A percentile compares a stretch with the other conserved stretches of the same genome.
These are phyloP conservation scores for Eimeria praecox DNA, from an alignment of 169 alveolate genomes.

Conservation along the genomic window DNA sequence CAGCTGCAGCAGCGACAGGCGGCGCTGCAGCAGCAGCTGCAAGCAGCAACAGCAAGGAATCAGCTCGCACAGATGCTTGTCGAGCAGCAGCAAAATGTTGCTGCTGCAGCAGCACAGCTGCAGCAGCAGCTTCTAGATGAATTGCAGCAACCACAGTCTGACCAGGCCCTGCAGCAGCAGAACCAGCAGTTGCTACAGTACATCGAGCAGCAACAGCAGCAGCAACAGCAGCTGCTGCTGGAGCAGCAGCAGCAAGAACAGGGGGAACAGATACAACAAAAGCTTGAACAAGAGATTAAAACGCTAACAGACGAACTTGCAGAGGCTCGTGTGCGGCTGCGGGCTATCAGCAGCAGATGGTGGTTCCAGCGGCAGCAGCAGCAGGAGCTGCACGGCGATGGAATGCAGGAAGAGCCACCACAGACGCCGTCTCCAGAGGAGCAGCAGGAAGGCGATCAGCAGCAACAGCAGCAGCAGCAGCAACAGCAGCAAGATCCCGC, in stretches of 20 bases:
- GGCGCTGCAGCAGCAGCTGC: neutral
- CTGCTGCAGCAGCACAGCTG: neutral
- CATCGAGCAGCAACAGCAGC: conserved; percentile 6
- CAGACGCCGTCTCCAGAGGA: neutral
- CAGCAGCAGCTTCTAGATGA: neutral
- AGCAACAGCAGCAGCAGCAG: conserved; percentile 47
- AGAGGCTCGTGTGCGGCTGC: neutral
- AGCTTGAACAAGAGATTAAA: neutral
- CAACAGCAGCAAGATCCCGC: conserved; percentile 43
- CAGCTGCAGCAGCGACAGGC: neutral
- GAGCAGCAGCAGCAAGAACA: neutral
- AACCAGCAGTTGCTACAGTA: neutral
- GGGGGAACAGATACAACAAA: neutral
- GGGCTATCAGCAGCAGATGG: neutral
- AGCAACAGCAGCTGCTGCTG: neutral
- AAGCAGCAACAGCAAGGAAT: neutral
- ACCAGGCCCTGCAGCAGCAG: neutral
- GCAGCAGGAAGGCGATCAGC: conserved; percentile 40
- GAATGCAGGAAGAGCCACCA: neutral
- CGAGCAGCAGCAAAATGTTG: neutral
- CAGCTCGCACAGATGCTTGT: neutral
- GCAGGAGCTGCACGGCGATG: neutral
- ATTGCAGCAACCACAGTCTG: neutral
- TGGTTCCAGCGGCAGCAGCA: conserved; percentile 22
- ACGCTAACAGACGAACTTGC: neutral